Percentiles rank a stretch among this genome's conserved stretches.
These are phyloP conservation scores for Fusarium secorum DNA, from an alignment of 2,329 filamentous ascomycete species.

Conservation along the genomic window DNA sequence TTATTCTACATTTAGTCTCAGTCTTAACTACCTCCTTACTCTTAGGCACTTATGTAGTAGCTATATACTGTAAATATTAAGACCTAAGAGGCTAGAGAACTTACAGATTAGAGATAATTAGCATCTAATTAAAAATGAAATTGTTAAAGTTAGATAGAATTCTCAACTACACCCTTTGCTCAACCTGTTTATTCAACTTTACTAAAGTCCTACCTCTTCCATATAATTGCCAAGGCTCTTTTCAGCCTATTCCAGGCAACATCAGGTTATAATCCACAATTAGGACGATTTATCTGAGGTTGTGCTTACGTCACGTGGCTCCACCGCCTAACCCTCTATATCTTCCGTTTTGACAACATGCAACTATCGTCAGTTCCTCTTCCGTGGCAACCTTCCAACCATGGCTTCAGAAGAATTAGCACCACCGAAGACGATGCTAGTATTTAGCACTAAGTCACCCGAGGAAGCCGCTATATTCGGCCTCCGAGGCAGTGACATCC, in stretches of 20 bases:
- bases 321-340: too few species aligned
- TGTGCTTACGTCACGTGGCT: background rate
- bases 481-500: background rate
- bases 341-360: background rate
- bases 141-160: too few species aligned
- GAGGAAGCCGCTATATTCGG: background rate
- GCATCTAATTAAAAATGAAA: too few species aligned
- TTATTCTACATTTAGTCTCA: too few species aligned
- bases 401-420: background rate
- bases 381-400: too few species aligned
- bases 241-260: background rate
- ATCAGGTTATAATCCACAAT: background rate
- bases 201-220: too few species aligned
- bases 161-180: background rate
- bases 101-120: too few species aligned
- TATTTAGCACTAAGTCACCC: background rate
- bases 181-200: rapidly evolving
- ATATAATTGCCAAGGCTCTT: background rate
- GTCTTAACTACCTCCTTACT: too few species aligned
- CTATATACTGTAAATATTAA: too few species aligned
- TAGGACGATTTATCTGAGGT: background rate
- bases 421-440: background rate
- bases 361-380: background rate
- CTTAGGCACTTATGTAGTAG: too few species aligned
- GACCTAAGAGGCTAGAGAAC: too few species aligned